Percentiles rank a stretch among this genome's conserved stretches.
Evolutionary conservation across 2,329 filamentous ascomycete genomes (phyloP).

Genomic region (Pestalotiopsis sp.): DNA sequence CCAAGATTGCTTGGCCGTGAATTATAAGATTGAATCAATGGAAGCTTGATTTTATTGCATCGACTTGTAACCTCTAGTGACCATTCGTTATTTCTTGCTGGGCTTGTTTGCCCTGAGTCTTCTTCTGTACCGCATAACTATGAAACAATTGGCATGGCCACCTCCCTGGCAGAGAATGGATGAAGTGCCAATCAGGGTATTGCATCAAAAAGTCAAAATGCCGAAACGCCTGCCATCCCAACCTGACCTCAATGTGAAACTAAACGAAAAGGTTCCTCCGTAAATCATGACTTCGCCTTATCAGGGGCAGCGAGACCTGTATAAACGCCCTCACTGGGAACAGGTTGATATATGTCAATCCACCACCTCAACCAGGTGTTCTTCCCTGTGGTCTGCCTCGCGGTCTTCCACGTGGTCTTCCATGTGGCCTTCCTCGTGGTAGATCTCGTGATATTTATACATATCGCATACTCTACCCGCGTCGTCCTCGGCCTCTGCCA

Average conservation of each 20-base stretch:
- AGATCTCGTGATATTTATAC: neutral
- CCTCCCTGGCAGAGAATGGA: neutral
- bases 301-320: neutral
- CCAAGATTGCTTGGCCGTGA: neutral
- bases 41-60: neutral
- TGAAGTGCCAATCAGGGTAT: neutral
- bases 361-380: too few species aligned
- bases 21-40: neutral
- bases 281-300: neutral
- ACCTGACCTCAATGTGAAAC: neutral
- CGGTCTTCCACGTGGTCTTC: too few species aligned
- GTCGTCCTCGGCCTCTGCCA: conserved; percentile 42
- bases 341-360: too few species aligned
- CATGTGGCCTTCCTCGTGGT: neutral
- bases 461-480: neutral
- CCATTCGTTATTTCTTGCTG: neutral
- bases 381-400: neutral
- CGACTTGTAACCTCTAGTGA: neutral
- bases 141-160: neutral
- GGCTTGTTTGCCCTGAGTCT: neutral
- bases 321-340: neutral
- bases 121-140: neutral
- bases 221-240: neutral
- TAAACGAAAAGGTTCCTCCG: neutral
- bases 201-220: neutral